These are phyloP conservation scores for Cladophialophora bantiana DNA, from an alignment of 2,329 filamentous ascomycete species.

Conservation along the genomic window DNA sequence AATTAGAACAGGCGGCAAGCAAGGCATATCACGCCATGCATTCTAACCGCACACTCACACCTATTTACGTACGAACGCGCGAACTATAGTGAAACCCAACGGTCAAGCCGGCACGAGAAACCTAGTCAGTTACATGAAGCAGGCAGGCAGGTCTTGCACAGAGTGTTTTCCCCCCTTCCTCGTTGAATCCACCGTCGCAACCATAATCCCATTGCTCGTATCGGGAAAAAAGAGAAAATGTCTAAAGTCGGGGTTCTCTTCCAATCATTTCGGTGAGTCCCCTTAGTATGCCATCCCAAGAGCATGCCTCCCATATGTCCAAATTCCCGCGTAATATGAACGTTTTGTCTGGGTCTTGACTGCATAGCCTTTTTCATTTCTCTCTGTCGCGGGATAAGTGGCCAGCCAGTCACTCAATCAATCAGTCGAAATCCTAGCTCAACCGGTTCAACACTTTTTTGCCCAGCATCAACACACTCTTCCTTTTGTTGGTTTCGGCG, in stretches of 20 bases:
- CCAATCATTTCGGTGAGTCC: background rate
- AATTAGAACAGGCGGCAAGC: too few species aligned
- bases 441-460: constrained; percentile 52
- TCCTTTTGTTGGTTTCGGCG: constrained; percentile 42
- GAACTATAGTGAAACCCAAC: too few species aligned
- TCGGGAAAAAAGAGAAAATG: background rate
- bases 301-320: background rate
- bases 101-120: too few species aligned
- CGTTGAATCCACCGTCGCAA: background rate
- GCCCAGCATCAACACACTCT: constrained; percentile 51
- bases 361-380: background rate
- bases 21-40: too few species aligned
- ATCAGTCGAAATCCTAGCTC: constrained; percentile 32
- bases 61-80: too few species aligned
- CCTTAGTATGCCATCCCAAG: background rate
- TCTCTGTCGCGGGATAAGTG: background rate
- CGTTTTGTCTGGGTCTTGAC: background rate
- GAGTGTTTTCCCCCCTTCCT: background rate
- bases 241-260: background rate
- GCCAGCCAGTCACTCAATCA: background rate
- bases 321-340: background rate
- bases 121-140: too few species aligned
- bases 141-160: background rate
- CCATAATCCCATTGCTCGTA: background rate
- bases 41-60: too few species aligned